These are phyloP conservation scores for Aureobasidium sp. DNA, from an alignment of 2,329 filamentous ascomycete genomes.

Conservation along the genomic window DNA sequence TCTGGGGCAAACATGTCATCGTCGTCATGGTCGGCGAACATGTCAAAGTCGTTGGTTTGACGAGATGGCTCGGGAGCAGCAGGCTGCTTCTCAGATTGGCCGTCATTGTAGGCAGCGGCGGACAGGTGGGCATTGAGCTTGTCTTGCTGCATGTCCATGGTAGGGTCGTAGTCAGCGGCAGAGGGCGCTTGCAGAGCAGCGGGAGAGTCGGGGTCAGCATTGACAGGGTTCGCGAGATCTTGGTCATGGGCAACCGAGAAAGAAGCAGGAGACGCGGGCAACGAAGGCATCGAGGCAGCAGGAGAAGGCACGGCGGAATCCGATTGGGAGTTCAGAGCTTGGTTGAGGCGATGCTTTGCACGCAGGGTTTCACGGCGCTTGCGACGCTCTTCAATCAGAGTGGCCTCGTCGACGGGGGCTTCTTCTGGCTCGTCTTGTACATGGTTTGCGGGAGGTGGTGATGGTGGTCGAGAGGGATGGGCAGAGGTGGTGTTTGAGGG, in stretches of 20 bases:
- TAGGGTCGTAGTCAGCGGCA: slow-evolving; percentile 90
- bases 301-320: slow-evolving; percentile 14
- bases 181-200: slow-evolving; percentile 67
- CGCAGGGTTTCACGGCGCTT: slow-evolving; percentile 78
- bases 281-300: slow-evolving; percentile 46
- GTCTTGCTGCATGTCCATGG: slow-evolving; percentile 80
- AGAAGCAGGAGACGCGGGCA: slow-evolving; percentile 33
- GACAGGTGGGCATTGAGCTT: slow-evolving; percentile 34
- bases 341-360: slow-evolving; percentile 61
- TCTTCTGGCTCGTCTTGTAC: slow-evolving; percentile 39
- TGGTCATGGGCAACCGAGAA: slow-evolving; percentile 37
- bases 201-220: slow-evolving; percentile 25
- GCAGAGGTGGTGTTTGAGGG: too few species aligned
- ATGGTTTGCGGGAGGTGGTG: slow-evolving; percentile 38
- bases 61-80: slow-evolving; percentile 7
- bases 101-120: slow-evolving; percentile 17
- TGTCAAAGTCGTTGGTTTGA: slow-evolving; percentile 49
- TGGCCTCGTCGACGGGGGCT: slow-evolving; percentile 60
- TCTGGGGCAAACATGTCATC: slow-evolving; percentile 91
- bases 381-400: slow-evolving; percentile 76
- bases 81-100: not conserved
- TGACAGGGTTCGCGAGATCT: slow-evolving; percentile 31
- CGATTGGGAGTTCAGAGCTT: slow-evolving; percentile 12
- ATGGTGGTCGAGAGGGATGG: not conserved
- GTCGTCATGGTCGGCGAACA: slow-evolving; percentile 60